phyloP scores from a whole-genome alignment of 306 rosid genomes.

The Sophora flavescens region DNA sequence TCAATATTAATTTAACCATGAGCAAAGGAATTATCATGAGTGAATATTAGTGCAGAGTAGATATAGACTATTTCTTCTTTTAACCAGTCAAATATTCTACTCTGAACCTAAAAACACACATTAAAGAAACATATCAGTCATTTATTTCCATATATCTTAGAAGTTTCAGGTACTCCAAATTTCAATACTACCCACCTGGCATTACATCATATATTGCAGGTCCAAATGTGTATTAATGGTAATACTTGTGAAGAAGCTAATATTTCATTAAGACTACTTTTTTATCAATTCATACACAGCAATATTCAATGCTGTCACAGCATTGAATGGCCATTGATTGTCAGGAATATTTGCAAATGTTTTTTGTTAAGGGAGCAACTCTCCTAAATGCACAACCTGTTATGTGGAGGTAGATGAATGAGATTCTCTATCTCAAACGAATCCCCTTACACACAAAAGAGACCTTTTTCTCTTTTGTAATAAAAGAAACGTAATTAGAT shows the following conservation, averaged over 20 bases:
- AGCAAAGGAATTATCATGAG: conserved; percentile 17
- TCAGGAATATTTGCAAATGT: conserved; percentile 25
- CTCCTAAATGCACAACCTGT: neutral
- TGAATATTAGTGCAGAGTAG: conserved; percentile 34
- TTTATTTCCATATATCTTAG: conserved; percentile 3
- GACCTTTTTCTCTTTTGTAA: neutral
- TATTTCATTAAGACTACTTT: neutral
- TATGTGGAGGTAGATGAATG: neutral
- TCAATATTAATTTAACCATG: conserved; percentile 35
- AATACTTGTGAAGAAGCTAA: conserved; percentile 2
- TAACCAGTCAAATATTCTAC: conserved; percentile 27
- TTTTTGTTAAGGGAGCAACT: conserved; percentile 9
- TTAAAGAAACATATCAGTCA: conserved; percentile 10
- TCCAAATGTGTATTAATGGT: conserved; percentile 11
- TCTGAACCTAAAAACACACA: conserved; percentile 29
- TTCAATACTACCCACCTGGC: conserved; percentile 17
- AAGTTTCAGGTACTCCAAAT: conserved; percentile 34
- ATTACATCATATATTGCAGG: conserved; percentile 15
- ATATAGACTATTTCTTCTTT: conserved; percentile 12
- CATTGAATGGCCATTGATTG: conserved; percentile 17
- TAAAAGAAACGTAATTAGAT: no score
- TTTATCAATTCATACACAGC: neutral
- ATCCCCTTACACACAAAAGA: conserved; percentile 7
- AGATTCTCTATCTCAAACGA: no score
- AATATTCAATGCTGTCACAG: no score